Conservation (phyloP, 2,329 filamentous ascomycete species). For the Dactylonectria macrodidyma region DNA sequence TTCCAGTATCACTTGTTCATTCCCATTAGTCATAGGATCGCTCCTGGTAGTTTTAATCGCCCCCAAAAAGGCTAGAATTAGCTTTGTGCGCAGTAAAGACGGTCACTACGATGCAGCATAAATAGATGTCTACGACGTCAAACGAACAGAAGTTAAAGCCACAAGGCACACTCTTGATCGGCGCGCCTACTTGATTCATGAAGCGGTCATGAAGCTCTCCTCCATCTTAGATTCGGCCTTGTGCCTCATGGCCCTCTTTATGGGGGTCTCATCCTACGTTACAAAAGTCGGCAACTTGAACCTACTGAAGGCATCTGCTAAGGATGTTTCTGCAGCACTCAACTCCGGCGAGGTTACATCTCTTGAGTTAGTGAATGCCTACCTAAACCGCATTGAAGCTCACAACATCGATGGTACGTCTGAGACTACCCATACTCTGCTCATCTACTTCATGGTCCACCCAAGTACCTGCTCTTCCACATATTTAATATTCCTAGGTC, state of each 20-base stretch:
- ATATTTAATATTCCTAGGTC: background rate
- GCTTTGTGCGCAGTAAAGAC: too few relatives aligned
- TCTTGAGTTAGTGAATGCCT: conserved; percentile 6
- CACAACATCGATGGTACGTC: background rate
- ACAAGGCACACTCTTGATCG: too few relatives aligned
- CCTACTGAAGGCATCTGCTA: background rate
- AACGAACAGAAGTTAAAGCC: too few relatives aligned
- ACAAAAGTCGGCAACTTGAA: background rate
- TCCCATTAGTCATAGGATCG: too few relatives aligned
- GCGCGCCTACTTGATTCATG: too few relatives aligned
- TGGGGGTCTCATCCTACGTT: background rate
- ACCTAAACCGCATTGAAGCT: conserved; percentile 5
- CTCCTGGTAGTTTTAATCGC: too few relatives aligned
- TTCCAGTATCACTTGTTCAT: too few relatives aligned
- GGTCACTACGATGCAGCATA: too few relatives aligned
- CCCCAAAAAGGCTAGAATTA: too few relatives aligned
- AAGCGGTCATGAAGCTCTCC: background rate
- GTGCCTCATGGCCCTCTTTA: background rate
- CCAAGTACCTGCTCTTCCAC: too few relatives aligned
- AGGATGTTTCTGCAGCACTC: conserved; percentile 4
- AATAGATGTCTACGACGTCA: too few relatives aligned
- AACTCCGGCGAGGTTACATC: background rate
- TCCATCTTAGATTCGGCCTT: background rate
- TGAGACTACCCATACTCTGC: background rate
- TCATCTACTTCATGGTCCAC: background rate